These are phyloP conservation scores for Talaromyces adpressus DNA, from an alignment of 495 filamentous ascomycete genomes.

Conservation along the genomic window DNA sequence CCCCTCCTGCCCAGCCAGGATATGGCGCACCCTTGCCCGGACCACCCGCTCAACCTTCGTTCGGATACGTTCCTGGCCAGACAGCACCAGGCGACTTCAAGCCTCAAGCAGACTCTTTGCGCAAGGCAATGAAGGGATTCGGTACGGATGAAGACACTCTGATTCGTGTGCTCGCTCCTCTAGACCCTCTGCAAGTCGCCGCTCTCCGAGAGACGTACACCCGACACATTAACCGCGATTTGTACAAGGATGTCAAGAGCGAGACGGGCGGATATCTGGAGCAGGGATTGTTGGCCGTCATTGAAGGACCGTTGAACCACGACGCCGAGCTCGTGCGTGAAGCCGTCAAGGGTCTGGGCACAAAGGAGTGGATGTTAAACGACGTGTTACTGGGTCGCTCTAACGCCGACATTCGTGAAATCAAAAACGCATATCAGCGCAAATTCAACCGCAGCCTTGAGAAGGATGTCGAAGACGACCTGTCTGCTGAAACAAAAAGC, in stretches of 20 bases:
- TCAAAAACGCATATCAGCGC: conserved; percentile 68
- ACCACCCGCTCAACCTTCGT: conserved; percentile 46
- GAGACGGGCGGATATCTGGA: conserved; percentile 72
- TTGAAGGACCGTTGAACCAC: conserved; percentile 67
- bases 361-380: conserved; percentile 77
- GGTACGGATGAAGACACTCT: conserved; percentile 78
- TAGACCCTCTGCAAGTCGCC: conserved; percentile 67
- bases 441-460: conserved; percentile 56
- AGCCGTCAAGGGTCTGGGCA: conserved; percentile 71
- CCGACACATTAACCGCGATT: conserved; percentile 51
- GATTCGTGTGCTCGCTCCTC: conserved; percentile 54
- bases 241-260: conserved; percentile 66
- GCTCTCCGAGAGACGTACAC: conserved; percentile 60
- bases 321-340: conserved; percentile 60
- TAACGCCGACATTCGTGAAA: conserved; percentile 77
- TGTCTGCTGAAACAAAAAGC: conserved; percentile 75
- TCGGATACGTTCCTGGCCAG: conserved; percentile 56
- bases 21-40: conserved; percentile 18
- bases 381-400: conserved; percentile 76
- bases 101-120: conserved; percentile 58
- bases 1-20: conserved; percentile 17
- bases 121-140: conserved; percentile 85
- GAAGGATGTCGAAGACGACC: conserved; percentile 62
- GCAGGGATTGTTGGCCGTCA: conserved; percentile 59
- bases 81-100: conserved; percentile 57